Evolutionary conservation across 2,329 filamentous ascomycete genomes (phyloP).

Genomic region (Aspergillus clavatus): DNA sequence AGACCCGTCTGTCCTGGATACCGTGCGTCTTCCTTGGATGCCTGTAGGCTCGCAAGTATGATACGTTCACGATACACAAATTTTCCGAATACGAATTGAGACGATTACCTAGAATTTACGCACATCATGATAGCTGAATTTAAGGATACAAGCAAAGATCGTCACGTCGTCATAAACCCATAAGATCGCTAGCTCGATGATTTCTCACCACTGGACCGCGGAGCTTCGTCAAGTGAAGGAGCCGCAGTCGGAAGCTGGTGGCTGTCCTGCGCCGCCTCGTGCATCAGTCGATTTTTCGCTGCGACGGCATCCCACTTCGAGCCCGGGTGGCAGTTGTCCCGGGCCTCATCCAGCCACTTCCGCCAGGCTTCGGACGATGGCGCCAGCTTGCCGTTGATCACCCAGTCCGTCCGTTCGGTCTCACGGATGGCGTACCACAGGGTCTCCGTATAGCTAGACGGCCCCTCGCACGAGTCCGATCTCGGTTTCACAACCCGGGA

Average conservation of each 20-base stretch:
- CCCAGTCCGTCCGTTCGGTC: conserved; percentile 52
- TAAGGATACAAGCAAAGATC: neutral
- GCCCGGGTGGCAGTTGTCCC: conserved; percentile 19
- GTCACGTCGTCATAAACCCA: too few relatives aligned
- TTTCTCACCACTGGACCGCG: too few relatives aligned
- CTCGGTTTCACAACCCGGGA: conserved; percentile 41
- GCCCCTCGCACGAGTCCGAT: conserved; percentile 26
- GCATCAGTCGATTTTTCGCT: neutral
- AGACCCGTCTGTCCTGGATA: conserved; percentile 6
- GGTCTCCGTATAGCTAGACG: conserved; percentile 49
- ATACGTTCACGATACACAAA: neutral
- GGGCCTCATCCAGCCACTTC: neutral
- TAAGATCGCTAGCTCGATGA: too few relatives aligned
- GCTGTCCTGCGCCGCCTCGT: neutral
- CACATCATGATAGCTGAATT: too few relatives aligned
- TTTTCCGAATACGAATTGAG: too few relatives aligned
- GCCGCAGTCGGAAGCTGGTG: neutral
- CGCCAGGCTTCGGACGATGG: conserved; percentile 39
- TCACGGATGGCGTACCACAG: conserved; percentile 57
- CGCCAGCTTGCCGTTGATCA: conserved; percentile 48
- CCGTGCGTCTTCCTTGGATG: neutral
- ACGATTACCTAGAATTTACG: too few relatives aligned
- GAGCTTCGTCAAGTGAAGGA: too few relatives aligned
- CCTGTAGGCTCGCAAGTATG: too few relatives aligned
- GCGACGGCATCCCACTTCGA: conserved; percentile 12